These are phyloP conservation scores for Eucalyptus polybractea DNA, from an alignment of 345 rosid species.

Conservation along the genomic window DNA sequence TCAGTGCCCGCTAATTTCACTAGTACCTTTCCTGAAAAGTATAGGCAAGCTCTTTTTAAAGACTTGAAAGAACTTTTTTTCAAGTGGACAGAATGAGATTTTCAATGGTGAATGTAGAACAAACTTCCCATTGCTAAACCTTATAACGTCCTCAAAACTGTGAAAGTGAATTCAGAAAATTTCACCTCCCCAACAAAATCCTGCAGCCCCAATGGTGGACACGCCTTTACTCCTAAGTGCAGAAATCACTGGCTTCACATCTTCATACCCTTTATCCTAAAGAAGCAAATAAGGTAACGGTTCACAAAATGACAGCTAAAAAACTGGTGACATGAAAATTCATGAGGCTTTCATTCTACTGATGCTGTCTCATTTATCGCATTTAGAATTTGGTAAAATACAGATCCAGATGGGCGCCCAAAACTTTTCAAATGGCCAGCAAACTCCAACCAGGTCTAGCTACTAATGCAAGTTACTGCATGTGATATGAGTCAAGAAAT, in stretches of 20 bases:
- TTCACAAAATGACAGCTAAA: neutral
- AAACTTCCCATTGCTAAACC: neutral
- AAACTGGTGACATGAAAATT: neutral
- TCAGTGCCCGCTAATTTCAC: slow-evolving; percentile 6
- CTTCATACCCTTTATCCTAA: slow-evolving; percentile 23
- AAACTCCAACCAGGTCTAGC: neutral
- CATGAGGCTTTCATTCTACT: neutral
- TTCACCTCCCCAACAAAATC: slow-evolving; percentile 34
- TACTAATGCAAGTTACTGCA: neutral
- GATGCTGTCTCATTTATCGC: neutral
- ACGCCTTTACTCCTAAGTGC: slow-evolving; percentile 10
- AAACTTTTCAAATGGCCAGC: neutral
- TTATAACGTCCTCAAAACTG: neutral
- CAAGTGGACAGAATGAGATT: neutral
- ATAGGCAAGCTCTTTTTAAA: neutral
- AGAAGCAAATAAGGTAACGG: neutral
- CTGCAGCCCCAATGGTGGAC: slow-evolving; percentile 17
- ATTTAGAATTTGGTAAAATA: neutral
- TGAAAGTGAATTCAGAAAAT: neutral
- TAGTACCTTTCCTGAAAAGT: slow-evolving; percentile 8
- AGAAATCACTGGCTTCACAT: slow-evolving; percentile 12
- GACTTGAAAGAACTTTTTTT: neutral
- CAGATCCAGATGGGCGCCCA: neutral
- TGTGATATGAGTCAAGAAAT: too few species aligned
- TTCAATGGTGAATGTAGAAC: neutral